Conservation (phyloP, 2,329 filamentous ascomycete genomes). For the Nemania sp. region DNA sequence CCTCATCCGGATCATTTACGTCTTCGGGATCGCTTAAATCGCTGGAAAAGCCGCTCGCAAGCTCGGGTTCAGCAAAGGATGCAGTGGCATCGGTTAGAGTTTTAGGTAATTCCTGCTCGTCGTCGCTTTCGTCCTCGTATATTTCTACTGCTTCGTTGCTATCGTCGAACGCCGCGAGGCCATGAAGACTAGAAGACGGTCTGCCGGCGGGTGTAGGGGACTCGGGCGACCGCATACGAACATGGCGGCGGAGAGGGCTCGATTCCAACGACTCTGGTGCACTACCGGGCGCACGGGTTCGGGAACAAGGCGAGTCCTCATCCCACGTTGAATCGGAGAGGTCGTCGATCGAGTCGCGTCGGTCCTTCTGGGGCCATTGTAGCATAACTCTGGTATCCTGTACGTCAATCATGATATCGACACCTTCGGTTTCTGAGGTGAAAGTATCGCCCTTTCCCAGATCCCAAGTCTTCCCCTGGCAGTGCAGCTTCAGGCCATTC, state of each 20-base stretch:
- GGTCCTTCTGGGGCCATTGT: slow-evolving; percentile 79
- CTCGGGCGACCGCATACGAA: slow-evolving; percentile 77
- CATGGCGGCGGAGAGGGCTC: slow-evolving; percentile 67
- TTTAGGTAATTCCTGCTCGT: slow-evolving; percentile 62
- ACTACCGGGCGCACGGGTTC: slow-evolving; percentile 45
- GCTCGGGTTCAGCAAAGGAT: slow-evolving; percentile 64
- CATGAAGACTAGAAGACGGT: slow-evolving; percentile 58
- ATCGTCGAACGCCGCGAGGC: slow-evolving; percentile 57
- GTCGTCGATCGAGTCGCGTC: slow-evolving; percentile 61
- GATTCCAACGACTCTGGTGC: slow-evolving; percentile 64
- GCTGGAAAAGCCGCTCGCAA: slow-evolving; percentile 67
- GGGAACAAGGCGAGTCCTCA: slow-evolving; percentile 65
- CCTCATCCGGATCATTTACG: slow-evolving; percentile 85
- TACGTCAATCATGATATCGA: slow-evolving; percentile 94
- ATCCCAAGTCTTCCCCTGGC: slow-evolving; percentile 87
- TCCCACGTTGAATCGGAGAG: slow-evolving; percentile 80
- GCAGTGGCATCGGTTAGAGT: slow-evolving; percentile 46
- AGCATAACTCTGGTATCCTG: slow-evolving; percentile 91
- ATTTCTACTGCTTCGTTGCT: slow-evolving; percentile 68
- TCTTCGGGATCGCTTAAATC: slow-evolving; percentile 72
- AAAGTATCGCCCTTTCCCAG: slow-evolving; percentile 90
- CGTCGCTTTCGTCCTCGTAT: slow-evolving; percentile 77
- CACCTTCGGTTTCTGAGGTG: slow-evolving; percentile 86
- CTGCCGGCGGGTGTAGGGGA: slow-evolving; percentile 69
- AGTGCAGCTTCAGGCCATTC: slow-evolving; percentile 95